Base-by-base conservation (phyloP, 108 stramenopile genomes). In the Skeletonema grethae region DNA sequence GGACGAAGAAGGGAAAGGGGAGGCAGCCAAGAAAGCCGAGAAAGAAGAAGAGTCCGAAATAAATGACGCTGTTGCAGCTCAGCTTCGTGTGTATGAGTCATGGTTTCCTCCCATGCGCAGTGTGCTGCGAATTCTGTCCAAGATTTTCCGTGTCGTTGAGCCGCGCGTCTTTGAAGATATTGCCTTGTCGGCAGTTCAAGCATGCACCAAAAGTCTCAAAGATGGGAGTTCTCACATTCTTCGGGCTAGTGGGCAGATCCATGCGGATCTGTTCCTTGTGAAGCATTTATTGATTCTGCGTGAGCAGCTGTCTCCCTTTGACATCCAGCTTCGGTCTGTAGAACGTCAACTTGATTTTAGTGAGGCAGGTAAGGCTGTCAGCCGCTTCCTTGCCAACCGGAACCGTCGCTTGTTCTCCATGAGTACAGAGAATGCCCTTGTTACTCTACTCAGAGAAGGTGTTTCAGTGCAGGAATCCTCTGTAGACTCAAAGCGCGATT, bases 31-130 rank as follows among this genome's bases (percentile, higher is more conserved):
- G 67, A 36, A 58, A 22, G 38, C 15, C 11, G 69, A 38, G 22
- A 55, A 70, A 39, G 24, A 48, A n/a, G 22, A 31, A 30, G 78
- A 28, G 1, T 28, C 69, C 22, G 67, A 45, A 57, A 15, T 62
- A 9, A 72, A 84, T 59, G 91, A 90, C 66, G 86, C 88, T 5
- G 79, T 91, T 2, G 71, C 89, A 39, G 85, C 83, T 48, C 90
- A 91, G 45, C 67, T 91, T 41, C 83, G 87, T 61, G 84, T 92
- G 0, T 96, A 93, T 63, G 90, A 93, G 64, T 84, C 86, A 4
- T 97, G 97, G 97, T 97, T 92, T 72, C 97, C 95, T 43, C 95
- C 97, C 15, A 88, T 97, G 84, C 85, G 93, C 13, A 89, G 84
- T 70, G 93, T 94, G 5, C 68, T 97, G 63, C 76, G 77, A 25